These are phyloP conservation scores for Colletotrichum melonis DNA, from an alignment of 2,329 filamentous ascomycete species.

Conservation along the genomic window DNA sequence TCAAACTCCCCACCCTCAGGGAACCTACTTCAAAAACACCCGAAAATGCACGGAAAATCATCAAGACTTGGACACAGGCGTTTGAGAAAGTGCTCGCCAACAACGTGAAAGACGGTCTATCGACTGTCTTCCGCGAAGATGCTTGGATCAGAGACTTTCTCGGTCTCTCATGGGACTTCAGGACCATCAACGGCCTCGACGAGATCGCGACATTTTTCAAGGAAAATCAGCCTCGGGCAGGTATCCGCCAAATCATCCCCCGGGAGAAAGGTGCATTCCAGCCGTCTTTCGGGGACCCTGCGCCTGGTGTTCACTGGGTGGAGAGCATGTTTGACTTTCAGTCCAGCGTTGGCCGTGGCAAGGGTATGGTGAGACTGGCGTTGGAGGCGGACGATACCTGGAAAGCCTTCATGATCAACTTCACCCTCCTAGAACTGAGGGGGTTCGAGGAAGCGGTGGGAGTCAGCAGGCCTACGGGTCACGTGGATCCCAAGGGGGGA, in stretches of 20 bases:
- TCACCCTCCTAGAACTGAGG: slow-evolving; percentile 64
- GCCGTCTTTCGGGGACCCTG: slow-evolving; percentile 22
- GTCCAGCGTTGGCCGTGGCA: slow-evolving; percentile 31
- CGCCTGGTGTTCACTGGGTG: slow-evolving; percentile 32
- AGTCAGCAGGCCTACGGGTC: slow-evolving; percentile 63
- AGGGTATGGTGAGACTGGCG: slow-evolving; percentile 34
- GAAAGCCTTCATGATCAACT: slow-evolving; percentile 75
- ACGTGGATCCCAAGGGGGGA: slow-evolving; percentile 62
- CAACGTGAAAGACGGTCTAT: background rate
- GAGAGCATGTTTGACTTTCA: slow-evolving; percentile 37
- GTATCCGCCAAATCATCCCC: slow-evolving; percentile 12
- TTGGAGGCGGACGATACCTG: slow-evolving; percentile 48
- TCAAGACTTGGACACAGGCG: background rate
- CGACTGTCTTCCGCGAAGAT: slow-evolving; percentile 51
- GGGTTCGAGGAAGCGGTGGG: slow-evolving; percentile 63
- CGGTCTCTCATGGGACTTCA: slow-evolving; percentile 66
- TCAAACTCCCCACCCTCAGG: slow-evolving; percentile 14
- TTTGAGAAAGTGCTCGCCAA: background rate
- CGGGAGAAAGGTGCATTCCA: slow-evolving; percentile 7
- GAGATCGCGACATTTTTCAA: slow-evolving; percentile 18
- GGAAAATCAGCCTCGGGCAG: background rate
- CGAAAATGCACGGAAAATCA: background rate
- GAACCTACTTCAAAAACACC: slow-evolving; percentile 10
- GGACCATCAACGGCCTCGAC: slow-evolving; percentile 36
- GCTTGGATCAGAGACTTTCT: slow-evolving; percentile 71